A percentile compares a stretch with the other conserved stretches of the same genome.
Evolutionary conservation across 306 rosid species (phyloP).

Genomic region (Dicorynia guianensis): DNA sequence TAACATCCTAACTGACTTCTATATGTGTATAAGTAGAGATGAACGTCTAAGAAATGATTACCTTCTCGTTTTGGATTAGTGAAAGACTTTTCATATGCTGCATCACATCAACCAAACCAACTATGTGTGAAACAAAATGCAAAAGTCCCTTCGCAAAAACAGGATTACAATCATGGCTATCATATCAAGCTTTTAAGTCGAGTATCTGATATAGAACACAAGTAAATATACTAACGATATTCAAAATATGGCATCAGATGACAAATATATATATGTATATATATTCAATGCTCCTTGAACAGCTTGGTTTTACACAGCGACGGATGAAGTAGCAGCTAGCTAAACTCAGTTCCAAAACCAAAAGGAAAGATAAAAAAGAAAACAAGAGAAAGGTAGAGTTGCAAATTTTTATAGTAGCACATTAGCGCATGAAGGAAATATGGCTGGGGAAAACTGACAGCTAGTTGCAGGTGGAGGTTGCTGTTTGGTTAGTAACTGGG

Average conservation of each 20-base stretch:
- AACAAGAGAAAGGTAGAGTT: neutral
- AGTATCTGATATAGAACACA: neutral
- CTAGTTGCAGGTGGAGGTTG: slow-evolving; percentile 43
- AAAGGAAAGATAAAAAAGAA: neutral
- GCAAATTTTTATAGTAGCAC: neutral
- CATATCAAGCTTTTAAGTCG: neutral
- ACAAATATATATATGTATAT: neutral
- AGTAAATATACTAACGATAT: neutral
- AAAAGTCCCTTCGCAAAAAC: neutral
- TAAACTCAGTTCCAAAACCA: slow-evolving; percentile 3
- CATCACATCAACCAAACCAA: neutral
- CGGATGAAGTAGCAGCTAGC: slow-evolving; percentile 7
- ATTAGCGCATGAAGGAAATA: slow-evolving; percentile 2
- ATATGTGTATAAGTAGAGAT: too few species aligned
- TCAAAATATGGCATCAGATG: slow-evolving; percentile 1
- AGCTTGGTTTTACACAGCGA: neutral
- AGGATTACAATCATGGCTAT: neutral
- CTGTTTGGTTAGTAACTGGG: slow-evolving; percentile 50
- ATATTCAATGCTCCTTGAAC: slow-evolving; percentile 21
- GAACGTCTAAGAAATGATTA: too few species aligned
- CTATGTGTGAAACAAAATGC: neutral
- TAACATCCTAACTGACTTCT: too few species aligned
- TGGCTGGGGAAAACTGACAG: neutral
- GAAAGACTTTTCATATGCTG: neutral
- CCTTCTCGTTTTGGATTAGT: too few species aligned